Evolutionary conservation across 495 filamentous ascomycete species (phyloP).

Genomic region (Daldinia loculata): DNA sequence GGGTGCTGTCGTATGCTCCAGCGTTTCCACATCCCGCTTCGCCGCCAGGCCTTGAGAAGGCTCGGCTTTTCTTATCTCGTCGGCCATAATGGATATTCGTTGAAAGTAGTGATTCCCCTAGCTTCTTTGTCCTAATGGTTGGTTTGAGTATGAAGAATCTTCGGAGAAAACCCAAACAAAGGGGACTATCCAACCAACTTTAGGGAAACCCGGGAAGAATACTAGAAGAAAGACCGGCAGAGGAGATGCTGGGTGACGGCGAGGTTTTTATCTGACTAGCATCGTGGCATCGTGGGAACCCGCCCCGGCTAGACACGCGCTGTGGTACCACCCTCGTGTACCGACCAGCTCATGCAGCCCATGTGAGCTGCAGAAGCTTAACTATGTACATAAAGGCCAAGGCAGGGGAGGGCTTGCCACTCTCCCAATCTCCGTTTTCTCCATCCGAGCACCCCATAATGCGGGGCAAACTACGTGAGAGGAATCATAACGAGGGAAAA

Average conservation of each 20-base stretch:
- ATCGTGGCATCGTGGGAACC: conserved; percentile 15
- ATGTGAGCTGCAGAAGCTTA: conserved; percentile 38
- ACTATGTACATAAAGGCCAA: conserved; percentile 15
- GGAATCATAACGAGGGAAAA: conserved; percentile 12
- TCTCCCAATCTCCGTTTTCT: conserved; percentile 28
- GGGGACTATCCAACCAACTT: background rate
- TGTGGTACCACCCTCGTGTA: conserved; percentile 10
- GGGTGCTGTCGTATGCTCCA: conserved; percentile 19
- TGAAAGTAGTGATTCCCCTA: background rate
- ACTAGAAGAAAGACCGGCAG: background rate
- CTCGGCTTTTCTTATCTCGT: conserved; percentile 33
- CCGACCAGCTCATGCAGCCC: conserved; percentile 3
- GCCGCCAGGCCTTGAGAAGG: conserved; percentile 4
- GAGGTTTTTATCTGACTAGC: conserved; percentile 34
- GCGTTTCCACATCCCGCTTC: conserved; percentile 28
- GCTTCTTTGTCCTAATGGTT: background rate
- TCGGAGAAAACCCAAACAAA: background rate
- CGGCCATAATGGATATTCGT: conserved; percentile 16
- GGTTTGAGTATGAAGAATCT: background rate
- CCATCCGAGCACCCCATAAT: conserved; percentile 27
- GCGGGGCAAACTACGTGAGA: conserved; percentile 24
- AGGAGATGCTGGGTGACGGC: conserved; percentile 2
- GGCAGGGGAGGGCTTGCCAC: conserved; percentile 31
- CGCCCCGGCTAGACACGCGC: background rate
- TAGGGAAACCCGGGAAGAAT: background rate